Conservation (phyloP, 768 basidiomycete genomes). For the Suillus clintonianus region DNA sequence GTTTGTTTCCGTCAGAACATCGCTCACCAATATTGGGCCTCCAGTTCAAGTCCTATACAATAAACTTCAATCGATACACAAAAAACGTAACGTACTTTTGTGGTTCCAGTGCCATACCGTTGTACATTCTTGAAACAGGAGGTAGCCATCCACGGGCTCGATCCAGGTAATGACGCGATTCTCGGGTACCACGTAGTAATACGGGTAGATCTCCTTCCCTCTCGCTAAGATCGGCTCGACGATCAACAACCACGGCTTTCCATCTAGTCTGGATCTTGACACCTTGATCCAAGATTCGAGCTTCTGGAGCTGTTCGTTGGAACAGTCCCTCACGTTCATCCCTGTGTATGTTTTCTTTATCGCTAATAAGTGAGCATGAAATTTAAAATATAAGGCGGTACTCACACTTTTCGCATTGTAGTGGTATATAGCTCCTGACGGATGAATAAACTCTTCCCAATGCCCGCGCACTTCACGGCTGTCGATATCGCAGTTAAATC, state of each 20-base stretch:
- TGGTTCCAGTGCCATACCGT: not conserved
- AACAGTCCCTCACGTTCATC: not conserved
- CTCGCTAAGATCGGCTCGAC: not conserved
- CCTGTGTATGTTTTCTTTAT: not conserved
- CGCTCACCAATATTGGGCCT: constrained; percentile 2
- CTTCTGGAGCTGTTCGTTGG: not conserved
- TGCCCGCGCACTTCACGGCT: not conserved
- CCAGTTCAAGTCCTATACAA: not conserved
- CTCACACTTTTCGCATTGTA: not conserved
- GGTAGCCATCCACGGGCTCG: not conserved
- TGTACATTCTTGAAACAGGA: constrained; percentile 2
- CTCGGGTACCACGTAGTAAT: not conserved
- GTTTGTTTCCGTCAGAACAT: too few species aligned
- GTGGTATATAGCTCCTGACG: not conserved
- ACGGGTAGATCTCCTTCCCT: not conserved
- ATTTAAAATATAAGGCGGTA: not conserved
- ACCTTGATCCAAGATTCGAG: not conserved
- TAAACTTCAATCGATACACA: not conserved
- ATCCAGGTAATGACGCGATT: not conserved
- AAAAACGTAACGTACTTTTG: not conserved
- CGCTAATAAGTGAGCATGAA: not conserved
- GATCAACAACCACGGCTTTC: not conserved
- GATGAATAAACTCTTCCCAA: not conserved
- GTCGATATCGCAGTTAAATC: not conserved
- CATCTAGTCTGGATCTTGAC: not conserved